Evolutionary conservation across 805 yeast species (phyloP).

Genomic region (Hanseniaspora mollemarum): DNA sequence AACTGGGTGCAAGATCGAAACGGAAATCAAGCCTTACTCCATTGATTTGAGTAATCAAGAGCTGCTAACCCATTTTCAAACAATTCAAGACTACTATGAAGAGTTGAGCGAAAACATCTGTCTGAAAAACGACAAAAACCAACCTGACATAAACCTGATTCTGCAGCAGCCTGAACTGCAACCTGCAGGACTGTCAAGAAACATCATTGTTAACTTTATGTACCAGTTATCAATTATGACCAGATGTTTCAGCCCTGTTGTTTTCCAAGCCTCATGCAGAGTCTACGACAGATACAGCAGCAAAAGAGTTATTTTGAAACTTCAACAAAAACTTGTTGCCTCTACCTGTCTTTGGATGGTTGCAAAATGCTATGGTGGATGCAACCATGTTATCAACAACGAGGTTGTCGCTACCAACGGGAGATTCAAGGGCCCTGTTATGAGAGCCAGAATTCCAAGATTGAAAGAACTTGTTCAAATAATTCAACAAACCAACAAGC

Average conservation of each 20-base stretch:
- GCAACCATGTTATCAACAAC: constrained; percentile 51
- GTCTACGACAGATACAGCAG: constrained; percentile 87
- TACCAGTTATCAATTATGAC: constrained; percentile 57
- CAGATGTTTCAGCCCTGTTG: constrained; percentile 49
- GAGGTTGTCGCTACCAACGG: constrained; percentile 44
- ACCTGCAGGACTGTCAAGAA: constrained; percentile 48
- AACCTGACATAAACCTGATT: constrained; percentile 53
- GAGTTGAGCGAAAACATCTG: constrained; percentile 37
- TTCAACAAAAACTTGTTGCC: constrained; percentile 81
- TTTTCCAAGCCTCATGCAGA: constrained; percentile 56
- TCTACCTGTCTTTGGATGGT: constrained; percentile 91
- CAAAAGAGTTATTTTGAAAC: constrained; percentile 67
- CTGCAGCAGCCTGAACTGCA: constrained; percentile 81
- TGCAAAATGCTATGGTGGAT: constrained; percentile 70
- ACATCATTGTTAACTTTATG: constrained; percentile 65
- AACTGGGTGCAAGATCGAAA: constrained; percentile 18
- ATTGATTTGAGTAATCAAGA: constrained; percentile 41
- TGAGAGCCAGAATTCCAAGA: constrained; percentile 64
- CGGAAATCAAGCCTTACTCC: constrained; percentile 43
- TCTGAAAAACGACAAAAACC: constrained; percentile 31
- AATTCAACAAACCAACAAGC: constrained; percentile 11
- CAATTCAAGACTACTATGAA: constrained; percentile 40
- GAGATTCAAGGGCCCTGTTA: constrained; percentile 55
- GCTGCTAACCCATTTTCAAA: constrained; percentile 36
- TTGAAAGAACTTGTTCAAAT: constrained; percentile 52